These are phyloP conservation scores for Dipteronia dyeriana DNA, from an alignment of 345 rosid genomes.

Conservation along the genomic window DNA sequence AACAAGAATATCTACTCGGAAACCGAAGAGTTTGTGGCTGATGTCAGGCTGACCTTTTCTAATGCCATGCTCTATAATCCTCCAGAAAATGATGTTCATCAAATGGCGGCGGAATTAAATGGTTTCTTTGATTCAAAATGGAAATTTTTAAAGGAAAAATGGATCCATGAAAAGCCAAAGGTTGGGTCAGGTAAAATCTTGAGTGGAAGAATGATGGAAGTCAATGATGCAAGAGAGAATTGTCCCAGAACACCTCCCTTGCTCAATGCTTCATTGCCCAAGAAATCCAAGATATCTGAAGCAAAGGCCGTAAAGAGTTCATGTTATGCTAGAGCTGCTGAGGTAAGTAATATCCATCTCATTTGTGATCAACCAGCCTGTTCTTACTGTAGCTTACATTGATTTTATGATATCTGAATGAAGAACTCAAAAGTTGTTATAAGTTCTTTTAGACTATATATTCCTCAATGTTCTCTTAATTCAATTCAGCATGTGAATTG, in stretches of 20 bases:
- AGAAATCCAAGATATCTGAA: slow-evolving; percentile 32
- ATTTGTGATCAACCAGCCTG: background rate
- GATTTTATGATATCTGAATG: background rate
- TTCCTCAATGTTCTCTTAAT: background rate
- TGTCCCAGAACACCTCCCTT: slow-evolving; percentile 40
- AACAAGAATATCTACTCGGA: slow-evolving; percentile 44
- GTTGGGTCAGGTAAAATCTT: slow-evolving; percentile 25
- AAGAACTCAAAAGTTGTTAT: background rate
- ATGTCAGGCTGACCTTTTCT: slow-evolving; percentile 71
- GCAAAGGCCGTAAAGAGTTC: slow-evolving; percentile 28
- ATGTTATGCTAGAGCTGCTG: slow-evolving; percentile 28
- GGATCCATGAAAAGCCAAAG: slow-evolving; percentile 23
- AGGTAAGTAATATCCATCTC: slow-evolving; percentile 32
- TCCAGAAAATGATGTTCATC: slow-evolving; percentile 51
- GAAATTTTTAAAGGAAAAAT: slow-evolving; percentile 59
- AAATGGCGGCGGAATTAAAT: slow-evolving; percentile 47
- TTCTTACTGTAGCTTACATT: background rate
- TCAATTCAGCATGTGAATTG: background rate
- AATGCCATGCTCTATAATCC: slow-evolving; percentile 92
- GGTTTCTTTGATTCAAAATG: slow-evolving; percentile 59
- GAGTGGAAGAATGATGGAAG: slow-evolving; percentile 32
- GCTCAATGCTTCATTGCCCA: slow-evolving; percentile 25
- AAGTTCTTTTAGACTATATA: background rate
- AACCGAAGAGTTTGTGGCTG: slow-evolving; percentile 72
- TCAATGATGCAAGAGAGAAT: slow-evolving; percentile 30